Conservation (phyloP, 169 alveolate species). For the Eimeria tenella region DNA sequence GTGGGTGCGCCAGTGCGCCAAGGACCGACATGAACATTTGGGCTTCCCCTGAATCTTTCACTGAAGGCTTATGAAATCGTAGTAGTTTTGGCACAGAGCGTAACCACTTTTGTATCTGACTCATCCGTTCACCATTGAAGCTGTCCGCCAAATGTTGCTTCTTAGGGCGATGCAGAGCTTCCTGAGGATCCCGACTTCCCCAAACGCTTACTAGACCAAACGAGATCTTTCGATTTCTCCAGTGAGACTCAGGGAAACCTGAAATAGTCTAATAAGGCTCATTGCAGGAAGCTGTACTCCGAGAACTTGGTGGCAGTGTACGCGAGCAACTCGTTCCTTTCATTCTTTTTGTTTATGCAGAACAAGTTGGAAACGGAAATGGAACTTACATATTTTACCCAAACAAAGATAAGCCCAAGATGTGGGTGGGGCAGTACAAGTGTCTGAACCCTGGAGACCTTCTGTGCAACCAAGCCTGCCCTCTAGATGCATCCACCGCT, state of each 20-base stretch:
- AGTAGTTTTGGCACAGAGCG: too few species aligned
- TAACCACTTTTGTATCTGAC: too few species aligned
- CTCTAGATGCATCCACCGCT: conserved; percentile 28
- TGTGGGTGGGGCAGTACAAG: conserved; percentile 86
- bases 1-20: too few species aligned
- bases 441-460: conserved; percentile 85
- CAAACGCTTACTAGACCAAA: conserved; percentile 81
- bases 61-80: too few species aligned
- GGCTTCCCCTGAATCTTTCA: too few species aligned
- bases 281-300: too few species aligned
- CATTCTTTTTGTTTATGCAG: background rate
- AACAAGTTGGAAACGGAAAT: conserved; percentile 60
- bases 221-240: conserved; percentile 79
- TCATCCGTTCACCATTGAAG: too few species aligned
- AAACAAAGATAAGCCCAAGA: conserved; percentile 82
- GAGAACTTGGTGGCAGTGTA: too few species aligned
- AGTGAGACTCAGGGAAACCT: conserved; percentile 45
- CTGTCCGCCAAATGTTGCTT: background rate
- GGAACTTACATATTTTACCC: conserved; percentile 86
- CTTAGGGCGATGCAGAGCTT: conserved; percentile 85
- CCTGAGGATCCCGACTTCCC: conserved; percentile 86
- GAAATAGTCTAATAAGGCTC: too few species aligned
- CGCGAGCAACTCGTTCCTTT: too few species aligned
- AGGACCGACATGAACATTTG: too few species aligned
- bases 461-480: conserved; percentile 66